Conservation (phyloP, 306 rosid species). For the Gastrolobium bilobum region DNA sequence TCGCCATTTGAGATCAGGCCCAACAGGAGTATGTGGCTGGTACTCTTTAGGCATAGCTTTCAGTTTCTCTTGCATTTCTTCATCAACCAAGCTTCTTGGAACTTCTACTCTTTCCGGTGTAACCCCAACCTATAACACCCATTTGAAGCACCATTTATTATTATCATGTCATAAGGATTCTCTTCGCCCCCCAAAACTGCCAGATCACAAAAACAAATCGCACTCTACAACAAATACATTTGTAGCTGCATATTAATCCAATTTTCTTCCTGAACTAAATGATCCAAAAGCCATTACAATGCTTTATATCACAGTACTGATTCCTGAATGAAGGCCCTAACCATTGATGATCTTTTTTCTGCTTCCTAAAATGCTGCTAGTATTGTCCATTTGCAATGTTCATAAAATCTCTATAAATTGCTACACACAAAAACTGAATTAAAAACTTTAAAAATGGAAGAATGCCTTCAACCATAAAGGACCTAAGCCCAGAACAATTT, state of each 20-base stretch:
- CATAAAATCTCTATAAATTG: neutral
- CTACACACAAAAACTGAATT: neutral
- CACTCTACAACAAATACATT: constrained; percentile 2
- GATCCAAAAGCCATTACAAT: constrained; percentile 1
- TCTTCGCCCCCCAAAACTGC: neutral
- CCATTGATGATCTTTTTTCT: neutral
- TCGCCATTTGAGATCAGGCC: constrained; percentile 94
- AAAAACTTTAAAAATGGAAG: neutral
- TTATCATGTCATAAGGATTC: neutral
- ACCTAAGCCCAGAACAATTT: neutral
- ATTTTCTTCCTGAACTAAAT: neutral
- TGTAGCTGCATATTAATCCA: neutral
- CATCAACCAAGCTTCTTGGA: constrained; percentile 92
- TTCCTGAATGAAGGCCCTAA: neutral
- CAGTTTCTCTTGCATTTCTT: constrained; percentile 82
- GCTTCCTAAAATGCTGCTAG: neutral
- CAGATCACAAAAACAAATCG: neutral
- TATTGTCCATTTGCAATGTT: neutral
- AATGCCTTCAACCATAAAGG: neutral
- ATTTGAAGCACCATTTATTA: constrained; percentile 30
- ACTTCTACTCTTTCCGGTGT: constrained; percentile 94
- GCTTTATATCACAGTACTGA: neutral
- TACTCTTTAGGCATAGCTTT: constrained; percentile 75
- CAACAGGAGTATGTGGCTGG: constrained; percentile 73
- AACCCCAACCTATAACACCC: constrained; percentile 81